A percentile compares a stretch with the other conserved stretches of the same genome.
Evolutionary conservation across 805 yeast species (phyloP).

Genomic region (Hanseniaspora mollemarum): DNA sequence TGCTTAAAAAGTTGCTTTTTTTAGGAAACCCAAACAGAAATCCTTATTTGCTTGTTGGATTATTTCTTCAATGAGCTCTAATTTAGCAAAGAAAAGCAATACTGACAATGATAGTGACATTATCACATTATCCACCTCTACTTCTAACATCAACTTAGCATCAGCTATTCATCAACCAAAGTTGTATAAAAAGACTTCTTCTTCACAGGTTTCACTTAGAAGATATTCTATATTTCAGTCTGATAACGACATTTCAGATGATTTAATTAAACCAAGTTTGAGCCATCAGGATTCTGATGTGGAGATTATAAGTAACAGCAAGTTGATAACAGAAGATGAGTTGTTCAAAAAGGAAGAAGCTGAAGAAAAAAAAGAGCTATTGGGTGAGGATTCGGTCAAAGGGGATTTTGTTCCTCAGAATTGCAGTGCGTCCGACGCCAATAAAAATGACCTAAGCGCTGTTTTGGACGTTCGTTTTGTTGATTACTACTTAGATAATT

Average conservation of each 20-base stretch:
- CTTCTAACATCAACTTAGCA: not conserved
- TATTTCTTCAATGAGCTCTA: too few relatives aligned
- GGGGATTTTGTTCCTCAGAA: not conserved
- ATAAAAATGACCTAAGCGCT: not conserved
- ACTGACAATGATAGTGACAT: not conserved
- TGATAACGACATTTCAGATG: constrained; percentile 31
- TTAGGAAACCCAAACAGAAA: too few relatives aligned
- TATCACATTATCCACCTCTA: not conserved
- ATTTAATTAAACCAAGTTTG: constrained; percentile 26
- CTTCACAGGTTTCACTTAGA: constrained; percentile 15
- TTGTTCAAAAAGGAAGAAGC: not conserved
- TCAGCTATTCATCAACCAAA: constrained; percentile 9
- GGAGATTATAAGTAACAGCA: constrained; percentile 24
- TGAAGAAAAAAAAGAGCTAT: not conserved
- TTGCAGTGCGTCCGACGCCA: not conserved
- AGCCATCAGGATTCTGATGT: constrained; percentile 28
- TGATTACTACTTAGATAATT: constrained; percentile 54
- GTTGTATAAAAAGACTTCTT: constrained; percentile 12
- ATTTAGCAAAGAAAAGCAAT: too few relatives aligned
- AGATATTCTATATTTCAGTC: constrained; percentile 23
- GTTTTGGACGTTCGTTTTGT: constrained; percentile 37
- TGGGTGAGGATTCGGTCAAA: not conserved
- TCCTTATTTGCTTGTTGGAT: too few relatives aligned
- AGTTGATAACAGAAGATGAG: constrained; percentile 16
- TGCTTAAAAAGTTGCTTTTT: too few relatives aligned